phyloP scores from a whole-genome alignment of 768 basidiomycete species.

The Lactarius hatsudake region DNA sequence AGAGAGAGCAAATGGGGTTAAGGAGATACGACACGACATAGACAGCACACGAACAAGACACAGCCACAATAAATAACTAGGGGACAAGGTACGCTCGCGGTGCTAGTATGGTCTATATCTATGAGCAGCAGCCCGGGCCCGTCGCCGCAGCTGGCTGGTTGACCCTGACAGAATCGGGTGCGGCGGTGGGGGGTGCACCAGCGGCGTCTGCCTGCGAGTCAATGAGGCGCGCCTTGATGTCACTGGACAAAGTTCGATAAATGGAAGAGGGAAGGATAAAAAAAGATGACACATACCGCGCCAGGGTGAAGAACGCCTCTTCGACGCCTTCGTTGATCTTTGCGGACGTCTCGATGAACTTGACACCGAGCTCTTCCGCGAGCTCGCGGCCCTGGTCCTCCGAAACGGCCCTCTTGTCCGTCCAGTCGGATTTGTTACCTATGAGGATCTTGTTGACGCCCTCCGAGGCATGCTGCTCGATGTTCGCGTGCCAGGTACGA shows the following conservation, averaged over 20 bases:
- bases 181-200: constrained; percentile 35
- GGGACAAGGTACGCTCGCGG: neutral
- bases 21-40: constrained; percentile 9
- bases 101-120: neutral
- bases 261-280: neutral
- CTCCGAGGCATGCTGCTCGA: constrained; percentile 98
- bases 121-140: constrained; percentile 47
- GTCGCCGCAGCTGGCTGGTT: constrained; percentile 52
- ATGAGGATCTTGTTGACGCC: constrained; percentile 99
- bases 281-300: constrained; percentile 58
- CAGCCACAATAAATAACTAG: constrained; percentile 16
- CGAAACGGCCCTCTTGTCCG: constrained; percentile 89
- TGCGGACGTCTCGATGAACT: constrained; percentile 96
- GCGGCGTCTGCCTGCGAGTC: constrained; percentile 80
- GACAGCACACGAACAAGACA: constrained; percentile 10
- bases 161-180: constrained; percentile 62
- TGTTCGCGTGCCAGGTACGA: constrained; percentile 96
- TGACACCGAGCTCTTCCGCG: constrained; percentile 90
- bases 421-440: constrained; percentile 99
- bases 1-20: constrained; percentile 8
- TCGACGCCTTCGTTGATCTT: constrained; percentile 98
- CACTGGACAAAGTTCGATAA: constrained; percentile 46
- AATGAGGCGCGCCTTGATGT: constrained; percentile 96
- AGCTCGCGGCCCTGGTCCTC: constrained; percentile 90
- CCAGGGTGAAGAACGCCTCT: constrained; percentile 96